phyloP scores from a whole-genome alignment of 2,329 filamentous ascomycete species.

The Cercospora sp. region DNA sequence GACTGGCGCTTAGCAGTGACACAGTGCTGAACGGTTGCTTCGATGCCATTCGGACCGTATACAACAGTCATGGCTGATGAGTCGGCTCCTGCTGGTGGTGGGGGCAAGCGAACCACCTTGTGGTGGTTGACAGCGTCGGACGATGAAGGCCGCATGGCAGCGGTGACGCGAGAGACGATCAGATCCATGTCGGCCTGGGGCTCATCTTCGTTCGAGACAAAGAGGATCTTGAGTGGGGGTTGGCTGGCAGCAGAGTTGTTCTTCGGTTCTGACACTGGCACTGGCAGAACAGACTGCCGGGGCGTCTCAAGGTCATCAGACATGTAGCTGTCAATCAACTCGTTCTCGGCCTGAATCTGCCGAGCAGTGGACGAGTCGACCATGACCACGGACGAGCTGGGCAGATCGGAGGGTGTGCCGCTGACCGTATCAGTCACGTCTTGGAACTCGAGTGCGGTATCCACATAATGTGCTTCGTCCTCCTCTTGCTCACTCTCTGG shows the following conservation, averaged over 20 bases:
- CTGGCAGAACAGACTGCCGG: slow-evolving; percentile 31
- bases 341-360: slow-evolving; percentile 30
- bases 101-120: slow-evolving; percentile 24
- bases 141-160: slow-evolving; percentile 11
- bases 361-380: slow-evolving; percentile 11
- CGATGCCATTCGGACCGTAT: slow-evolving; percentile 19
- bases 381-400: slow-evolving; percentile 1
- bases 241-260: neutral
- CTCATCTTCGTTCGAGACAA: slow-evolving; percentile 19
- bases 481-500: slow-evolving; percentile 26
- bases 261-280: neutral
- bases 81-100: slow-evolving; percentile 23
- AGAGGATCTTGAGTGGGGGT: slow-evolving; percentile 22
- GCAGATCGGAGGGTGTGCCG: neutral
- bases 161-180: slow-evolving; percentile 23
- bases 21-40: slow-evolving; percentile 29
- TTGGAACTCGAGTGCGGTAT: neutral
- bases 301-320: slow-evolving; percentile 39
- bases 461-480: slow-evolving; percentile 10
- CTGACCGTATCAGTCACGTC: neutral
- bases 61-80: slow-evolving; percentile 23
- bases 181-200: slow-evolving; percentile 15
- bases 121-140: slow-evolving; percentile 1
- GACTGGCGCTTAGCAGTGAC: slow-evolving; percentile 20
- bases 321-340: slow-evolving; percentile 34